These are phyloP conservation scores for Globisporangium paddicum DNA, from an alignment of 352 stramenopile genomes.

Conservation along the genomic window DNA sequence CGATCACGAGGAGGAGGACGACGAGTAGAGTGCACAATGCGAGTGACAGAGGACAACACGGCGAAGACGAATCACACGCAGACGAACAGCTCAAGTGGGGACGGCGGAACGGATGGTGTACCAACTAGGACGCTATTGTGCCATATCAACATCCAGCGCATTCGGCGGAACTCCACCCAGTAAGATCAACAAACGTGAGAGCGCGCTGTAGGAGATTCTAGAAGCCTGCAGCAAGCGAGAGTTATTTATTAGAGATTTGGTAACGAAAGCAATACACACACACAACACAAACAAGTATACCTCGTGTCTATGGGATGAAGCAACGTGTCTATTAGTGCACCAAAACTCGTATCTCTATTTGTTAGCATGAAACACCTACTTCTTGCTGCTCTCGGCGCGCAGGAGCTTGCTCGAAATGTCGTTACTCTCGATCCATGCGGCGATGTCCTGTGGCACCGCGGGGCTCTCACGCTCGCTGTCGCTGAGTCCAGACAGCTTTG, in stretches of 20 bases:
- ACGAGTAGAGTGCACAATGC: background rate
- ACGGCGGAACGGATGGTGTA: conserved; percentile 12
- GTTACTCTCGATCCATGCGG: conserved; percentile 74
- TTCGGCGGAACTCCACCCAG: background rate
- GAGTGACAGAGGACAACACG: too few relatives aligned
- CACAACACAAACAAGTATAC: background rate
- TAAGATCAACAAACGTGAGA: background rate
- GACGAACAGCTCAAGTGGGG: background rate
- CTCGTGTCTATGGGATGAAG: background rate
- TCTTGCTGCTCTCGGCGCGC: conserved; percentile 26
- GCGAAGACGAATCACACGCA: background rate
- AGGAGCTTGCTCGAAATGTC: conserved; percentile 66
- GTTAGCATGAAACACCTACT: background rate
- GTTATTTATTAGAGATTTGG: conserved; percentile 6
- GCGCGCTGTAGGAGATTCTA: background rate
- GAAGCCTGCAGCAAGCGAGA: background rate
- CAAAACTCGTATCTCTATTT: background rate
- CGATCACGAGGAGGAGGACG: conserved; percentile 34
- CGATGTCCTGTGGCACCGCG: conserved; percentile 43
- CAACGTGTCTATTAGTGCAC: background rate
- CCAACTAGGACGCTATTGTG: conserved; percentile 14
- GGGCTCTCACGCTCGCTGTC: conserved; percentile 29
- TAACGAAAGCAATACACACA: background rate
- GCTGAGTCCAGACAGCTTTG: conserved; percentile 38
- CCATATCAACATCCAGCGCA: conserved; percentile 17